These are phyloP conservation scores for Orobanche coerulescens DNA, from an alignment of 257 asterid genomes.

Conservation along the genomic window DNA sequence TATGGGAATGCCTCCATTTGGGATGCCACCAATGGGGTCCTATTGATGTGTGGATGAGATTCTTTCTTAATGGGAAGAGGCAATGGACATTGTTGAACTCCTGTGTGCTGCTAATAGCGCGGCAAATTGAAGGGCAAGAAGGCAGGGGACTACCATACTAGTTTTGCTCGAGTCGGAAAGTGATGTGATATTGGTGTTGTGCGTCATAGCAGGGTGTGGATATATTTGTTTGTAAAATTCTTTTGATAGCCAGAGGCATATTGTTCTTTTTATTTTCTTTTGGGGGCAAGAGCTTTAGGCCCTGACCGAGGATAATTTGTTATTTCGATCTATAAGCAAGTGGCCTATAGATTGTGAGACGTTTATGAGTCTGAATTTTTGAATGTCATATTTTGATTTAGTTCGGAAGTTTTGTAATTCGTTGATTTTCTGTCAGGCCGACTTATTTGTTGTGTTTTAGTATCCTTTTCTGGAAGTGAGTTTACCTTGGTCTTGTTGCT, in stretches of 20 bases:
- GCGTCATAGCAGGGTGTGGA: constrained; percentile 44
- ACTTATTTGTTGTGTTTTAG: no score
- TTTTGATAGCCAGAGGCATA: constrained; percentile 53
- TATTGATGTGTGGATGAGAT: constrained; percentile 39
- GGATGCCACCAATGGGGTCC: constrained; percentile 97
- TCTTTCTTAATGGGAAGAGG: constrained; percentile 16
- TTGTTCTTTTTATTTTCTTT: constrained; percentile 60
- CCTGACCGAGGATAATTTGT: constrained; percentile 36
- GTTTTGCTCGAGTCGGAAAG: constrained; percentile 22
- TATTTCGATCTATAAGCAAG: constrained; percentile 25
- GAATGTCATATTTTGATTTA: constrained; percentile 7
- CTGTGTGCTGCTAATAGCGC: constrained; percentile 3
- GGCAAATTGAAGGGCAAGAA: constrained; percentile 17
- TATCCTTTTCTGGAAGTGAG: no score
- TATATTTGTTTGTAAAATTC: constrained; percentile 70
- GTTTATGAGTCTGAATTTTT: constrained; percentile 11
- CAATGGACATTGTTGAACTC: not conserved
- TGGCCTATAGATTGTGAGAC: not conserved
- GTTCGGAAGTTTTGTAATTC: constrained; percentile 16
- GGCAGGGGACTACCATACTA: constrained; percentile 2
- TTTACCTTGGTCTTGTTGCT: no score
- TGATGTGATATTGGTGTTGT: constrained; percentile 30
- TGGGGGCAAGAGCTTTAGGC: constrained; percentile 81
- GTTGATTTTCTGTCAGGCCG: not conserved
- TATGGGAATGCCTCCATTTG: constrained; percentile 91